Evolutionary conservation across 2,329 filamentous ascomycete species (phyloP).

Genomic region (Rutstroemia sp.): DNA sequence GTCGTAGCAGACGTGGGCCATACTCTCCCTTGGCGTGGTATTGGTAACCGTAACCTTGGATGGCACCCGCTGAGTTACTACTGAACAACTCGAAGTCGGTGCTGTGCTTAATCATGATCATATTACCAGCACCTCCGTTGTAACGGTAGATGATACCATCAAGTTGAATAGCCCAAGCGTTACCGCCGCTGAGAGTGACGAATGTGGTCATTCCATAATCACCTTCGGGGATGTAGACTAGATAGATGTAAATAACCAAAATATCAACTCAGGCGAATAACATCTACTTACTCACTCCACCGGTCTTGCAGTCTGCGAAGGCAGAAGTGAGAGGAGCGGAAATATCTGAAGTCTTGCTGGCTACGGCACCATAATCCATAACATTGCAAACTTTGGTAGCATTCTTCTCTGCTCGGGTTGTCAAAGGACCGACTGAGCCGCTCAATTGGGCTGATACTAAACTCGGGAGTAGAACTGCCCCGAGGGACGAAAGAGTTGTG

Average conservation of each 20-base stretch:
- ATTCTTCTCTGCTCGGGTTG: conserved; percentile 34
- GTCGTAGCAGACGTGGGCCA: conserved; percentile 18
- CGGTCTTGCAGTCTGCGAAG: conserved; percentile 42
- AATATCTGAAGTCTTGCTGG: conserved; percentile 44
- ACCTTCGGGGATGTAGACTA: conserved; percentile 26
- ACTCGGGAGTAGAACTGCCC: conserved; percentile 15
- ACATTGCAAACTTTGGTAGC: conserved; percentile 42
- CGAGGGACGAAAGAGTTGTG: conserved; percentile 8
- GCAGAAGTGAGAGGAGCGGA: conserved; percentile 40
- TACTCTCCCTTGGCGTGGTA: conserved; percentile 36
- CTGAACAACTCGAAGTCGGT: conserved; percentile 48
- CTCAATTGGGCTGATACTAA: conserved; percentile 32
- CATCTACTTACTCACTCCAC: conserved; percentile 34
- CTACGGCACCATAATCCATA: conserved; percentile 42
- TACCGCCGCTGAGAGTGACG: conserved; percentile 40
- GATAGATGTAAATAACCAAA: background rate
- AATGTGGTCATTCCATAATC: conserved; percentile 42
- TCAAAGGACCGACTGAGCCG: conserved; percentile 38
- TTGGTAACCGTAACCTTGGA: conserved; percentile 45
- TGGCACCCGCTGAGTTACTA: conserved; percentile 41
- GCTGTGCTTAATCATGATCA: conserved; percentile 43
- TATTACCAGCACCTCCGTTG: conserved; percentile 39
- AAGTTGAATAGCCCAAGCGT: conserved; percentile 42
- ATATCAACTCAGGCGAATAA: too few relatives aligned
- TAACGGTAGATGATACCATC: conserved; percentile 46